phyloP scores from a whole-genome alignment of 306 rosid species.

The Chamaecrista fasciculata region DNA sequence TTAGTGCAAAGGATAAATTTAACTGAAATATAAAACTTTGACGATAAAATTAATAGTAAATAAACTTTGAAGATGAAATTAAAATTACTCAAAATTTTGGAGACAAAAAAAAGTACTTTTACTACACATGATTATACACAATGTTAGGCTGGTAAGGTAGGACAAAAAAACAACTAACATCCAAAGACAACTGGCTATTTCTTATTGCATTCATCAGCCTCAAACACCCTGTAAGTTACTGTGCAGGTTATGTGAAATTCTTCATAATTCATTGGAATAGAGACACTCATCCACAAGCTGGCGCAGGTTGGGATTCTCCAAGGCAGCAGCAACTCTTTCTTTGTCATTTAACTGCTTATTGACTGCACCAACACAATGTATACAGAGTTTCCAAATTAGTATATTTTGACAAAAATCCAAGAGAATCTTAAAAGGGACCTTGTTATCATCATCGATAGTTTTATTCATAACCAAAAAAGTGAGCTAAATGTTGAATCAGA shows the following conservation, averaged over 20 bases:
- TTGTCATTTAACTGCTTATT: constrained; percentile 95
- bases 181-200: constrained; percentile 11
- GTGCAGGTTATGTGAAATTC: constrained; percentile 20
- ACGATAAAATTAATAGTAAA: no score
- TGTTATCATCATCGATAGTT: not conserved
- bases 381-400: constrained; percentile 6
- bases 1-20: no score
- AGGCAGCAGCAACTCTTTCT: constrained; percentile 92
- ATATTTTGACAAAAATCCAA: constrained; percentile 15
- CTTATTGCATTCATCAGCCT: constrained; percentile 31
- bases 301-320: constrained; percentile 96
- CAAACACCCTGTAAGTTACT: constrained; percentile 32
- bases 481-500: not conserved
- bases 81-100: no score
- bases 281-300: constrained; percentile 97
- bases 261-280: constrained; percentile 76
- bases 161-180: constrained; percentile 5
- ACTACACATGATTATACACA: constrained; percentile 10
- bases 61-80: no score
- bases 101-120: no score
- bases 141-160: constrained; percentile 2
- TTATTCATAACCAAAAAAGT: not conserved
- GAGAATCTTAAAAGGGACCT: not conserved
- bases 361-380: constrained; percentile 45
- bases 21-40: no score